Base-by-base conservation (phyloP, 139 green algal genomes). In the Penium margaritaceum region DNA sequence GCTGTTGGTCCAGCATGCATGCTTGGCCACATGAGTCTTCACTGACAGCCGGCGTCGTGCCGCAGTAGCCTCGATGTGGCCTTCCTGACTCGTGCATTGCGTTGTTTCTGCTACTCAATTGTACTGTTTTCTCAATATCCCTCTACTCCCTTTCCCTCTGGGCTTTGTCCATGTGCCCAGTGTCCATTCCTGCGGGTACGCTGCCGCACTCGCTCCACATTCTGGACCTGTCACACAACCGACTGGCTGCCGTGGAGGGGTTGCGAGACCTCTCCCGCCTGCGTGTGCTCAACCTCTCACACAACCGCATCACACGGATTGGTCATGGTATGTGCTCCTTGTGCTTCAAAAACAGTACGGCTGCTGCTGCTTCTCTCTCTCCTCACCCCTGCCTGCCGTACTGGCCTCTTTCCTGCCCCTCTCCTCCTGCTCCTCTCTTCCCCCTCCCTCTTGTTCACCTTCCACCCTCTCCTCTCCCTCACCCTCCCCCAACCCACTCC, bases 271-370 rank as follows among this genome's bases (percentile, higher is more conserved):
- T 80, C 19, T 44, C 73, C 1, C 64, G 73, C 41, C 73, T 80
- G 36, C 51, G 53, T 3, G 63, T 80, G 34, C 73, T 80, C 33
- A 80, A 80, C 47, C 73, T 80, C n/a, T 38, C 30, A 32, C 36
- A 69, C 65, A 80, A 80, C 65, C 73, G 73, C 63, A 51, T 80
- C 33, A 19, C n/a, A 1, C 66, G 67, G 17, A 77, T 80, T 32
- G 73, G 73, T 15, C 72, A 79, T 7, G 72, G 70, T 77, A n/a
- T 17, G 70, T 76, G 24, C 3, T n/a, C n/a, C n/a, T n/a, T n/a
- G n/a, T n/a, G n/a, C n/a, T n/a, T n/a, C n/a, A n/a, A n/a, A n/a
- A n/a, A n/a, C n/a, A n/a, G n/a, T n/a, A n/a, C n/a, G n/a, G n/a
- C n/a, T n/a, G n/a, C n/a, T n/a, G n/a, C n/a, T n/a, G n/a, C n/a